Evolutionary conservation across 345 rosid species (phyloP), one percentile per base, ranked within the genome.

Genomic region (Kernera saxatilis): DNA sequence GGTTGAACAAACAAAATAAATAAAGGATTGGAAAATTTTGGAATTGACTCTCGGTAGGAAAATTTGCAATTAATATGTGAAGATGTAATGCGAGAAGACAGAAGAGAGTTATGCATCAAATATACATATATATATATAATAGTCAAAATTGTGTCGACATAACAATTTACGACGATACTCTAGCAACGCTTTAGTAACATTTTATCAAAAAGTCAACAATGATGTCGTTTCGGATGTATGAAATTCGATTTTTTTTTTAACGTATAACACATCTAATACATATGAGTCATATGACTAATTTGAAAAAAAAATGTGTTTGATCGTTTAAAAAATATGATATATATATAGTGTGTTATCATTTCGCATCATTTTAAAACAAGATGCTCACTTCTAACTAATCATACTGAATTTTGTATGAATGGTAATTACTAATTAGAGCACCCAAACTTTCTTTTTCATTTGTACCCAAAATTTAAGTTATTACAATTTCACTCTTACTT

Each of bases 41-140:
- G 45, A 61, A 27, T 71, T 71, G 53, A 62, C 69, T 71, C 37
- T 71, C 37, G 6, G 33, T 49, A 26, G 23, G 2, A 37, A 52
- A 35, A 18, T 12, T 64, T 64, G 64, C 41, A 37, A 6, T 66
- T 21, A 65, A 48, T 56, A 54, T 54, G 64, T 29, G 65, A 40
- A 21, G 62, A 58, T 44, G 40, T 27, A 59, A 6, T 14, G 21
- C 14, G n/a, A 62, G 18, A 52, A 41, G 69, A 18, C 60, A 50
- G 3, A 60, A 39, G 17, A 6, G n/a, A 4, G 25, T 60, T 70
- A 25, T 22, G 5, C 55, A 57, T 54, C 72, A 55, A 32, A 41
- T 44, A 14, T 27, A 8, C 27, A 14, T 6, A 18, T 44, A 12
- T 19, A 19, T 25, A 17, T 53, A 2, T 15, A 23, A 1, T 26